Conservation (phyloP, 768 basidiomycete genomes). For the Tricholoma sp. region DNA sequence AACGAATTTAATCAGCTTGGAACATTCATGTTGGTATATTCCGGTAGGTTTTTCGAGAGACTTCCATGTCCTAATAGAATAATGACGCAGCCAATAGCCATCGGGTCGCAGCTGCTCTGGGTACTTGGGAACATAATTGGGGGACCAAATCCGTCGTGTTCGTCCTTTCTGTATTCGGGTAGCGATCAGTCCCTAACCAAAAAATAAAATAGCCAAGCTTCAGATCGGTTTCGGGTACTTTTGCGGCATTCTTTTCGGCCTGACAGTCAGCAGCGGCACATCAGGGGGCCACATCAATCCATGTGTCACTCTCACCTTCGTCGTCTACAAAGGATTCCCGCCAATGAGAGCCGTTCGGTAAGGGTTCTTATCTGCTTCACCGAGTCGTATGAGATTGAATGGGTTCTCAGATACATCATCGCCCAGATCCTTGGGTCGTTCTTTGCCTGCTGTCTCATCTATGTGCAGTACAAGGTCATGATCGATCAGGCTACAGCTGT, state of each 20-base stretch:
- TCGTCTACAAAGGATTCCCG: constrained; percentile 54
- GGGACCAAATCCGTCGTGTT: constrained; percentile 40
- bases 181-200: neutral
- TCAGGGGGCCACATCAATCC: constrained; percentile 69
- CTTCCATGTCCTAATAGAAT: neutral
- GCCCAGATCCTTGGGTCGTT: constrained; percentile 66
- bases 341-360: constrained; percentile 45
- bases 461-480: constrained; percentile 55
- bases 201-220: constrained; percentile 40
- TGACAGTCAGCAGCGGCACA: constrained; percentile 44
- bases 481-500: constrained; percentile 33
- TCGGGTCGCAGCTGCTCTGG: constrained; percentile 50
- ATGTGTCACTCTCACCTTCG: constrained; percentile 47
- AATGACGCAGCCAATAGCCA: constrained; percentile 28
- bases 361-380: neutral
- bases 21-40: constrained; percentile 55
- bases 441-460: constrained; percentile 54
- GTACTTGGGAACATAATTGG: constrained; percentile 42
- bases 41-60: constrained; percentile 25
- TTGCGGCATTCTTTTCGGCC: constrained; percentile 54
- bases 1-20: constrained; percentile 39
- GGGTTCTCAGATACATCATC: constrained; percentile 48
- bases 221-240: constrained; percentile 58
- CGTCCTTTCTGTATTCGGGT: constrained; percentile 17
- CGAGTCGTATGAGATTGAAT: neutral